These are phyloP conservation scores for Kingdonia uniflora DNA, from an alignment of 164 flowering plant species.

Conservation along the genomic window DNA sequence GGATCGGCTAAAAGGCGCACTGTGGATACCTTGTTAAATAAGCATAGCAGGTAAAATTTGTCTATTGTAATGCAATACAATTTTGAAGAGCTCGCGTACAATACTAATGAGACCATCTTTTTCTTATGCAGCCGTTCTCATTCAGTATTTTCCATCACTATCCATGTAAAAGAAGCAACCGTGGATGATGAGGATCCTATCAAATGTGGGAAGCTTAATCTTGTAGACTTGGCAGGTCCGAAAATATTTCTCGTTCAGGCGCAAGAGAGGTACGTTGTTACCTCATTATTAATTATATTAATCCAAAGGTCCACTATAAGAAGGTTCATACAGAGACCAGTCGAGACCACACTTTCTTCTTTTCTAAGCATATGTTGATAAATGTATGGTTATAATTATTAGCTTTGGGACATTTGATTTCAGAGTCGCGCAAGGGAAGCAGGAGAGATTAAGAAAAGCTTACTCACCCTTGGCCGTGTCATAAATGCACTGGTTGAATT, in stretches of 20 bases:
- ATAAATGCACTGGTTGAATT: constrained; percentile 87
- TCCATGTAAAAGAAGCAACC: constrained; percentile 19
- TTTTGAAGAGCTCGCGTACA: not conserved
- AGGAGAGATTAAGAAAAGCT: constrained; percentile 89
- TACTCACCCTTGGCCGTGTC: constrained; percentile 84
- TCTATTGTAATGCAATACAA: no score
- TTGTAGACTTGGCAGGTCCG: constrained; percentile 28
- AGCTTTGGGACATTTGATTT: constrained; percentile 4
- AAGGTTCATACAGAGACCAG: no score
- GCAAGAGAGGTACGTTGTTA: constrained; percentile 20
- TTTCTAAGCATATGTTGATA: no score
- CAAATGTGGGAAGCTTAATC: constrained; percentile 27
- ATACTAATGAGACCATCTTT: not conserved
- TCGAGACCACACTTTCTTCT: no score
- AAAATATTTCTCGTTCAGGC: constrained; percentile 22
- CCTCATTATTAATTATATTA: no score
- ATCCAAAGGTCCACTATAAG: no score
- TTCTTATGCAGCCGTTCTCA: constrained; percentile 22
- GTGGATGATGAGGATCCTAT: constrained; percentile 19
- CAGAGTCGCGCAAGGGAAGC: constrained; percentile 91
- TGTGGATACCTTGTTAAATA: constrained; percentile 23
- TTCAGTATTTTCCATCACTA: constrained; percentile 24
- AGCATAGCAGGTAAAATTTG: constrained; percentile 21
- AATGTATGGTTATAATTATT: no score
- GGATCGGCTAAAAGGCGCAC: constrained; percentile 26